Base-by-base conservation (phyloP, 345 rosid species). In the Geranium rotundifolium region DNA sequence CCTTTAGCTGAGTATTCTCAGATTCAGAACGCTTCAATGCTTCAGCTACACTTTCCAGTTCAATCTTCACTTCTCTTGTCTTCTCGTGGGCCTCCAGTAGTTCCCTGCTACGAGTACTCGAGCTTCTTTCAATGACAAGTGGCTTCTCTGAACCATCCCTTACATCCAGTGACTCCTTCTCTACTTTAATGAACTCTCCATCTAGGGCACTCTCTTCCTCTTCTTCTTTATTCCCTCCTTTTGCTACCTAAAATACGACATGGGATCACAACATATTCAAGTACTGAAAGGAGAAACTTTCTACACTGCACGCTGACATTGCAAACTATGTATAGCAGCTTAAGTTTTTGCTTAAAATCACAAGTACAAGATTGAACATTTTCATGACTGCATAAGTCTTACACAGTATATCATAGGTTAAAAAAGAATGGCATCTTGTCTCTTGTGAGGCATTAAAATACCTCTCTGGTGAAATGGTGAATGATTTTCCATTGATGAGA, bases 161-260 rank as follows among this genome's bases (percentile, higher is more conserved):
- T 20, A 65, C 72, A 69, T 87, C 93, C 7, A 85, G 63, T 16
- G 80, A 75, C 76, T 90, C 99, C 80, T 74, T 86, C 78, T 93
- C 97, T 61, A 95, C 92, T 72, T 95, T 95, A 58, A 95, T 88
- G 80, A 95, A 95, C 70, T 82, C 97, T 62, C 89, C 97, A 64
- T 81, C 95, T 57, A 73, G 67, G 56, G 76, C 71, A 57, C 79
- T 77, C 74, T 89, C 99, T 64, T 93, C 92, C 60, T 86, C 97
- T 60, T 86, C 97, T 60, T 88, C 97, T 74, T 84, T 88, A 67
- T 74, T 85, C 29, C 72, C 83, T 68, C 56, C 85, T 63, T 70
- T 84, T 34, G 60, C 60, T 30, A 64, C 78, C 99, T 85, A 76
- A 46, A 46, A 46, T 23, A 20, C 17, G 17, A 30, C 56, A 72